phyloP scores from a whole-genome alignment of 495 filamentous ascomycete species.

The Penicillium desertorum region DNA sequence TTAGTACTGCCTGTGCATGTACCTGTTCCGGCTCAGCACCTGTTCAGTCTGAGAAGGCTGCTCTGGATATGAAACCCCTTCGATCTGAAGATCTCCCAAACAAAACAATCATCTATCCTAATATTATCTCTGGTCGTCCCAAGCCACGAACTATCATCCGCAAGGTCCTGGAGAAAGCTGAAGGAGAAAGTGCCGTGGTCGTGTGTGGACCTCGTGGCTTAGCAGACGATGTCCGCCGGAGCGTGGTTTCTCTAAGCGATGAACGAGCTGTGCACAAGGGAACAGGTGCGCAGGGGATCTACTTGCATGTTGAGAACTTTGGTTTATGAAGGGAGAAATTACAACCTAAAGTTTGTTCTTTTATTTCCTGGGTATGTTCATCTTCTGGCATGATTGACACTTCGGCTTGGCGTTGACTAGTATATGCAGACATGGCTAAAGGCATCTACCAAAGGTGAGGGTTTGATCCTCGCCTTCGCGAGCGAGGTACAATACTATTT shows the following conservation, averaged over 20 bases:
- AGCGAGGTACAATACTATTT: too few species aligned
- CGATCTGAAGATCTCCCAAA: not conserved
- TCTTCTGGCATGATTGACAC: not conserved
- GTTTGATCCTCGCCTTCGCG: too few species aligned
- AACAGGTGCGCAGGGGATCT: constrained; percentile 78
- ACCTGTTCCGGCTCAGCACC: constrained; percentile 30
- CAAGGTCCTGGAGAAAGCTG: constrained; percentile 65
- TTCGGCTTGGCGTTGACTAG: not conserved
- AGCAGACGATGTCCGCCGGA: constrained; percentile 62
- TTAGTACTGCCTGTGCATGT: constrained; percentile 31
- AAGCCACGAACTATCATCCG: constrained; percentile 47
- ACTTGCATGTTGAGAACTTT: constrained; percentile 49
- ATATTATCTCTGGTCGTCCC: constrained; percentile 44
- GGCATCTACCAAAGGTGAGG: too few species aligned
- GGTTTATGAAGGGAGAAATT: constrained; percentile 24
- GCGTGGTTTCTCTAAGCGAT: constrained; percentile 70
- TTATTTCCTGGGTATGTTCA: not conserved
- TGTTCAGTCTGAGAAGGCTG: constrained; percentile 5
- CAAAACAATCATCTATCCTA: constrained; percentile 5
- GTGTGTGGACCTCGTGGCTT: constrained; percentile 75
- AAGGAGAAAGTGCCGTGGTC: constrained; percentile 79
- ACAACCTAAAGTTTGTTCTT: not conserved
- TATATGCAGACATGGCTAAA: not conserved
- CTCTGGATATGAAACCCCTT: not conserved
- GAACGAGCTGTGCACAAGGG: constrained; percentile 90